phyloP scores from a whole-genome alignment of 129 eudicot genomes.

The Sambucus nigra region DNA sequence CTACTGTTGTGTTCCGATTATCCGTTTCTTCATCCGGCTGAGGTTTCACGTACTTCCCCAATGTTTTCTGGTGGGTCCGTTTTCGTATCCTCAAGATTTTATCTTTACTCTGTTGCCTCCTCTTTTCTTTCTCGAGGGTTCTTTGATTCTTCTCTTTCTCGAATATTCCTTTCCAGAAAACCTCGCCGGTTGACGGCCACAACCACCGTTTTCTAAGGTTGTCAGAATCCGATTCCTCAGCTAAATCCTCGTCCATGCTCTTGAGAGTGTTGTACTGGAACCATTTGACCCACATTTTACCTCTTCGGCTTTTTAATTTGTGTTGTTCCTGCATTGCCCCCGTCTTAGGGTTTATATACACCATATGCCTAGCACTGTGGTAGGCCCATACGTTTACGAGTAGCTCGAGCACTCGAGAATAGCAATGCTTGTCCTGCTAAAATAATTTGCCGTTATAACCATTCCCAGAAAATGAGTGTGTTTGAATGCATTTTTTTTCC shows the following conservation, averaged over 20 bases:
- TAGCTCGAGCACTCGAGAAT: constrained; percentile 85
- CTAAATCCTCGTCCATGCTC: constrained; percentile 93
- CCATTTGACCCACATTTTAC: constrained; percentile 95
- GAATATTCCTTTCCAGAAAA: constrained; percentile 75
- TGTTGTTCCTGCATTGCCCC: constrained; percentile 85
- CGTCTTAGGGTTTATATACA: constrained; percentile 57
- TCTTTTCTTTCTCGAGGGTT: constrained; percentile 50
- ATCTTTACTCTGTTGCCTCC: constrained; percentile 62
- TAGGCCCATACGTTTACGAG: constrained; percentile 95
- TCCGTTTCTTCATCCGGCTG: constrained; percentile 27
- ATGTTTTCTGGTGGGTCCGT: constrained; percentile 53
- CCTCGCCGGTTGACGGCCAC: constrained; percentile 95
- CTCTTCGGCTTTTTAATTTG: constrained; percentile 54
- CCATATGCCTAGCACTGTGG: constrained; percentile 82
- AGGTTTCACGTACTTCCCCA: constrained; percentile 84
- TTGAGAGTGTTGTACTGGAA: constrained; percentile 60
- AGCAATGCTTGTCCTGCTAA: constrained; percentile 90
- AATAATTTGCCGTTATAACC: background rate
- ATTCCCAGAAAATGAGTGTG: no score
- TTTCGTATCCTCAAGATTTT: constrained; percentile 52
- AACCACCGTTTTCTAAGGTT: constrained; percentile 48
- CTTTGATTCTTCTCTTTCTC: constrained; percentile 68
- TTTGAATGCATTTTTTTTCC: no score
- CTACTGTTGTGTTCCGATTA: constrained; percentile 20
- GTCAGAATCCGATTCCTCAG: constrained; percentile 83